Conservation (phyloP, 805 yeast species). For the Candida pseudofarinosa region DNA sequence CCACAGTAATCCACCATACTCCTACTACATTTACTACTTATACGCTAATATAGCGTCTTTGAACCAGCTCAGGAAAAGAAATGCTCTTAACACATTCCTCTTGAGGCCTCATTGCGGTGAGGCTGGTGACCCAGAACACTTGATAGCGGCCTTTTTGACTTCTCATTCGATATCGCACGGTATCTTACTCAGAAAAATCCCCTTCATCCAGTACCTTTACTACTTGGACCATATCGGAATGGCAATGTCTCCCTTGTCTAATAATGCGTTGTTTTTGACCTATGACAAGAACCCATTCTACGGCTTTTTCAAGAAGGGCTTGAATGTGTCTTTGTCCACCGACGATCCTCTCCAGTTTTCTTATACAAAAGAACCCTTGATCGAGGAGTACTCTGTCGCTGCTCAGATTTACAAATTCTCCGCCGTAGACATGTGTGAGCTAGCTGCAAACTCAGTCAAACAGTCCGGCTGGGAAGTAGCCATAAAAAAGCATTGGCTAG, state of each 20-base stretch:
- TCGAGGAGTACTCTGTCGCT: conserved; percentile 97
- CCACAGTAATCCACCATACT: conserved; percentile 89
- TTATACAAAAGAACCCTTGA: conserved; percentile 93
- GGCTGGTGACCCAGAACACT: conserved; percentile 99
- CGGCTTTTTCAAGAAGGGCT: conserved; percentile 84
- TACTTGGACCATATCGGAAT: conserved; percentile 93
- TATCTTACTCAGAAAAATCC: conserved; percentile 85
- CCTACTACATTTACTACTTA: conserved; percentile 86
- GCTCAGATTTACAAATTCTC: conserved; percentile 95
- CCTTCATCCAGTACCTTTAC: conserved; percentile 89
- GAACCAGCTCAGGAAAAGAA: conserved; percentile 73
- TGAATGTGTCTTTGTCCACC: conserved; percentile 90
- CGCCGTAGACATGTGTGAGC: conserved; percentile 94
- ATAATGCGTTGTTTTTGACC: conserved; percentile 91
- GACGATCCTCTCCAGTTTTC: conserved; percentile 98
- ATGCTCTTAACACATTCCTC: conserved; percentile 86
- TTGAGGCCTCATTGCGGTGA: conserved; percentile 98
- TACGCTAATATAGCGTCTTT: conserved; percentile 83
- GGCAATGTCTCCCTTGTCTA: conserved; percentile 97
- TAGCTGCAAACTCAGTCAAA: conserved; percentile 86
- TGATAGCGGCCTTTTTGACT: conserved; percentile 82
- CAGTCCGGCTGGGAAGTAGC: conserved; percentile 93
- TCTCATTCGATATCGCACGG: conserved; percentile 96
- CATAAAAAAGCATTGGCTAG: conserved; percentile 91
- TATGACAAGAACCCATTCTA: conserved; percentile 97